phyloP scores from a whole-genome alignment of 495 filamentous ascomycete genomes.

The Paragyromitra xinjiangensis region DNA sequence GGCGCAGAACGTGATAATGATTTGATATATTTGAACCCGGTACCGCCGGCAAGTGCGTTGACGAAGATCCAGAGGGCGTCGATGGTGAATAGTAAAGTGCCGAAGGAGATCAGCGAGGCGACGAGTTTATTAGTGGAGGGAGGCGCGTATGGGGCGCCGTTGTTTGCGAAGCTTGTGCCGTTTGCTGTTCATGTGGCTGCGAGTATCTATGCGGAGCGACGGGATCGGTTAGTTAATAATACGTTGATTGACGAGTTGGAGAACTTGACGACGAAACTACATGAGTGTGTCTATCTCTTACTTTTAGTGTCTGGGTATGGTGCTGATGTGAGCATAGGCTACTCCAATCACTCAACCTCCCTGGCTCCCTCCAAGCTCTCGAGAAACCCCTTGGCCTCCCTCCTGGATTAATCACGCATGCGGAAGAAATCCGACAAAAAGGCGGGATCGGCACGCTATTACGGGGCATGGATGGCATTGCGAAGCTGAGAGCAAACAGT shows the following conservation, averaged over 20 bases:
- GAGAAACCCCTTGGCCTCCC: constrained; percentile 96
- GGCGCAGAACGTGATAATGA: constrained; percentile 96
- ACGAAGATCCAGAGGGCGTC: constrained; percentile 83
- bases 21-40: constrained; percentile 84
- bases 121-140: constrained; percentile 80
- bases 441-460: constrained; percentile 79
- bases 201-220: constrained; percentile 91
- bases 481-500: constrained; percentile 82
- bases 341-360: constrained; percentile 83
- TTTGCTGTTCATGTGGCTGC: constrained; percentile 95
- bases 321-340: constrained; percentile 60
- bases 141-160: constrained; percentile 77
- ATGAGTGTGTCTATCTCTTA: constrained; percentile 66
- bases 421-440: constrained; percentile 94
- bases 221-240: constrained; percentile 86
- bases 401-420: constrained; percentile 81
- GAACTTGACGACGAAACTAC: constrained; percentile 77
- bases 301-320: not conserved
- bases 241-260: constrained; percentile 86
- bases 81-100: constrained; percentile 84
- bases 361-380: constrained; percentile 90
- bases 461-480: constrained; percentile 81
- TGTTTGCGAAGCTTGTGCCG: constrained; percentile 92
- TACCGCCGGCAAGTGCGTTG: constrained; percentile 88
- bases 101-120: constrained; percentile 83